Percentiles rank a stretch among this genome's conserved stretches.
Conservation (phyloP, 805 yeast genomes). For the Vanderwaltozyma verrucispora region DNA sequence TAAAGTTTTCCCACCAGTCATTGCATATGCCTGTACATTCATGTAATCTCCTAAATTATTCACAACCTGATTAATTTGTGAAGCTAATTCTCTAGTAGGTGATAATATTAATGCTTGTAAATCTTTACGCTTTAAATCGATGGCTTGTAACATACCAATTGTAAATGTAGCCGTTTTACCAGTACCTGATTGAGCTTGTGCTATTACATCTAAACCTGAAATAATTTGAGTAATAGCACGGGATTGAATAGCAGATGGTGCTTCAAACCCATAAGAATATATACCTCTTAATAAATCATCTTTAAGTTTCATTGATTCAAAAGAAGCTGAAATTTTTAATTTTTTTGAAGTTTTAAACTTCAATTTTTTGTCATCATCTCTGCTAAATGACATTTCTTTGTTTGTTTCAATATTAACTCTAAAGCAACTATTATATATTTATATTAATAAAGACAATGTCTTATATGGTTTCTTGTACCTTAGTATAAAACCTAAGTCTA, state of each 20-base stretch:
- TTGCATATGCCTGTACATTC: slow-evolving; percentile 79
- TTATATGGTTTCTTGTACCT: background rate
- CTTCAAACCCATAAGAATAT: slow-evolving; percentile 85
- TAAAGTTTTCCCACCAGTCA: slow-evolving; percentile 87
- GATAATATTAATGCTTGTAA: slow-evolving; percentile 86
- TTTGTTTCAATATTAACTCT: too few species aligned
- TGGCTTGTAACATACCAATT: slow-evolving; percentile 81
- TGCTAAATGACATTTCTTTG: slow-evolving; percentile 60
- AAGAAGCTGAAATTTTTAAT: slow-evolving; percentile 41
- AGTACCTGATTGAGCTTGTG: slow-evolving; percentile 98
- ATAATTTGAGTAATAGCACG: slow-evolving; percentile 93
- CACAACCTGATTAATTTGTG: slow-evolving; percentile 84
- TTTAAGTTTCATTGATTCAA: slow-evolving; percentile 67
- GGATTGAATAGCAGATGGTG: slow-evolving; percentile 94
- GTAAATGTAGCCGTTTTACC: slow-evolving; percentile 99
- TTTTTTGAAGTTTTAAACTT: slow-evolving; percentile 55
- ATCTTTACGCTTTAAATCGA: slow-evolving; percentile 62
- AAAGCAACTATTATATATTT: background rate
- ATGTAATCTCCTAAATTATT: slow-evolving; percentile 78
- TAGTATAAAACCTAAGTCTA: too few species aligned
- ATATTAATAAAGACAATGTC: too few species aligned
- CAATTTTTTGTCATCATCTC: slow-evolving; percentile 46
- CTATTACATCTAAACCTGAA: slow-evolving; percentile 87
- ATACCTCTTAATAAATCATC: slow-evolving; percentile 52
- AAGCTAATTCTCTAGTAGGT: slow-evolving; percentile 94